Conservation (phyloP, 768 basidiomycete species). For the Trametes gibbosa region DNA sequence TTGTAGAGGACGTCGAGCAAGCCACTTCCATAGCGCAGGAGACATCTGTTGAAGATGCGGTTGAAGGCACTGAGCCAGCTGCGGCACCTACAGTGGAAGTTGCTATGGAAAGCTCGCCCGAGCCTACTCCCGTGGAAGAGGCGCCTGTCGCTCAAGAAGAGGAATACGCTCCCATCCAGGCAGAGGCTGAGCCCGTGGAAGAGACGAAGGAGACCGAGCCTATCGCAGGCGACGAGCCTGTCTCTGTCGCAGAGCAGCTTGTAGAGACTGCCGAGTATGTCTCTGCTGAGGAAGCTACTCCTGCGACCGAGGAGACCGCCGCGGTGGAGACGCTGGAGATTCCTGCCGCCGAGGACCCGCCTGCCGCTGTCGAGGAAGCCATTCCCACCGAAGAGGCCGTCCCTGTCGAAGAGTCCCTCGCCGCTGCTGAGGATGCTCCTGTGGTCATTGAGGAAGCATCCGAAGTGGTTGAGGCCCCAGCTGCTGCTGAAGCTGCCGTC, state of each 20-base stretch:
- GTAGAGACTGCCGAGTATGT: neutral
- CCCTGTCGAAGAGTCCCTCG: neutral
- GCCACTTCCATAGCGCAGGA: neutral
- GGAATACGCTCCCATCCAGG: neutral
- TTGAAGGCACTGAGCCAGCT: neutral
- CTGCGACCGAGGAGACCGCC: constrained; percentile 1
- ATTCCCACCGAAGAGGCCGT: neutral
- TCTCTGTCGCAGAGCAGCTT: neutral
- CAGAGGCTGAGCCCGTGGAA: neutral
- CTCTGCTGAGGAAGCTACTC: neutral
- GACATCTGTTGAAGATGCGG: neutral
- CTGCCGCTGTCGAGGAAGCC: neutral
- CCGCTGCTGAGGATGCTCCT: neutral
- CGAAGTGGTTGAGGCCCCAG: neutral
- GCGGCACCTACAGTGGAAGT: neutral
- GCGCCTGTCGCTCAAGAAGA: neutral
- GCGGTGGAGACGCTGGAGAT: neutral
- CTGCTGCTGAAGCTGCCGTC: neutral
- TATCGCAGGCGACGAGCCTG: neutral
- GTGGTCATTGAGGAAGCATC: neutral
- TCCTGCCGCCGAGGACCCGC: neutral
- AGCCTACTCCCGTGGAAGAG: neutral
- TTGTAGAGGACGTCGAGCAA: neutral
- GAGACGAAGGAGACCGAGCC: neutral
- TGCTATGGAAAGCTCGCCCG: neutral